phyloP scores from a whole-genome alignment of 1,284 basidiomycete genomes.

The Cutaneotrichosporon sp. region DNA sequence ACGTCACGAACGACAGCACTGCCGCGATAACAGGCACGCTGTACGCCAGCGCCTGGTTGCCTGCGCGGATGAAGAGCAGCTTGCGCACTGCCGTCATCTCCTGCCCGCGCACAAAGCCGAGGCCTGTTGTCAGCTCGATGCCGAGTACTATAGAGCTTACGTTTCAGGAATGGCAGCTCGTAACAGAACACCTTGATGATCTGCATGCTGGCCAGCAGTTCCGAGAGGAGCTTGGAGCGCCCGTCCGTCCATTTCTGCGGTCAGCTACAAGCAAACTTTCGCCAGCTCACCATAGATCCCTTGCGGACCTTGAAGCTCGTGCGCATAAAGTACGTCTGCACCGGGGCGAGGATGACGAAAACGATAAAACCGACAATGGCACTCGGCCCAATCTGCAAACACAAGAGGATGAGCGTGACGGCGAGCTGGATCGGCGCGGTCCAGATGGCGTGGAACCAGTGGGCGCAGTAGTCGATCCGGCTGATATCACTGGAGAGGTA shows the following conservation, averaged over 20 bases:
- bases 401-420: constrained; percentile 58
- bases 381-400: constrained; percentile 66
- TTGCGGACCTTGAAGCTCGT: constrained; percentile 65
- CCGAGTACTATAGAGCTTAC: constrained; percentile 54
- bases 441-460: constrained; percentile 63
- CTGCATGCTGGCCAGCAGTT: constrained; percentile 69
- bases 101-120: constrained; percentile 59
- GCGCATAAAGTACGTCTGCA: constrained; percentile 72
- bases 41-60: constrained; percentile 56
- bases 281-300: constrained; percentile 59
- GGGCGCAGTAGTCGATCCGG: constrained; percentile 50
- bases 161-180: constrained; percentile 65
- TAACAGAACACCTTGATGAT: constrained; percentile 77
- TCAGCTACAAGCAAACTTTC: constrained; percentile 26
- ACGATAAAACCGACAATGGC: constrained; percentile 76
- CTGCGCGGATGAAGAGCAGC: constrained; percentile 65
- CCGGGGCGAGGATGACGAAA: constrained; percentile 67
- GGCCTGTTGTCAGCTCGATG: constrained; percentile 53
- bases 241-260: constrained; percentile 70
- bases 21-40: constrained; percentile 63
- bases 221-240: constrained; percentile 77
- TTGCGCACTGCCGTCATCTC: constrained; percentile 62
- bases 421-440: constrained; percentile 68
- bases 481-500: constrained; percentile 71
- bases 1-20: constrained; percentile 72